Evolutionary conservation across 2,329 filamentous ascomycete genomes (phyloP).

Genomic region (Fusarium nelsonii): DNA sequence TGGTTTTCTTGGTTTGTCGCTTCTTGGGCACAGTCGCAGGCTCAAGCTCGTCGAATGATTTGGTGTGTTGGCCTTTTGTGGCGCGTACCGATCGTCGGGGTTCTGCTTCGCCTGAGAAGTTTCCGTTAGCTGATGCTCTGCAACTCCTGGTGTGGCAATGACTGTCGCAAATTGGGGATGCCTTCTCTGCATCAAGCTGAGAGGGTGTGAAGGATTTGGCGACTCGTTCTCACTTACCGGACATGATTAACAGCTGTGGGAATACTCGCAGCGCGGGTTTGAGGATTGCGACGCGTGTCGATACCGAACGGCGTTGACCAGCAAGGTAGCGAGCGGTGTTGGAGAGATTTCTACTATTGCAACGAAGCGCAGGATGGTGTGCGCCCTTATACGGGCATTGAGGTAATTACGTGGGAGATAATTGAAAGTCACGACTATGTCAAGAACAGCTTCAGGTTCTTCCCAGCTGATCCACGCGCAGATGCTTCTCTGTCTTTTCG

Average conservation of each 20-base stretch:
- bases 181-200: slow-evolving; percentile 20
- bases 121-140: slow-evolving; percentile 41
- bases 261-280: slow-evolving; percentile 10
- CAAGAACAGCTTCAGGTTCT: slow-evolving; percentile 46
- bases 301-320: slow-evolving; percentile 22
- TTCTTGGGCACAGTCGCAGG: slow-evolving; percentile 66
- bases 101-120: slow-evolving; percentile 68
- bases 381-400: slow-evolving; percentile 49
- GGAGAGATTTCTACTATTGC: slow-evolving; percentile 49
- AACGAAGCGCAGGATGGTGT: slow-evolving; percentile 43
- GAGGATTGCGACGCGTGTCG: slow-evolving; percentile 25
- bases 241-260: slow-evolving; percentile 47
- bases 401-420: slow-evolving; percentile 52
- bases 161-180: slow-evolving; percentile 22
- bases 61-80: slow-evolving; percentile 95
- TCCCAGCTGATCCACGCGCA: slow-evolving; percentile 45
- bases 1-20: slow-evolving; percentile 63
- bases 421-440: slow-evolving; percentile 54
- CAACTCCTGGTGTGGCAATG: slow-evolving; percentile 21
- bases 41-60: slow-evolving; percentile 84
- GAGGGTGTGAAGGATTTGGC: slow-evolving; percentile 33
- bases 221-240: slow-evolving; percentile 52
- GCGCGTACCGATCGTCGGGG: slow-evolving; percentile 93
- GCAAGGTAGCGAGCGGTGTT: slow-evolving; percentile 28
- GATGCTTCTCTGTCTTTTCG: slow-evolving; percentile 40